Percentiles rank a stretch among this genome's conserved stretches.
Conservation (phyloP, 306 rosid species). For the Abrus precatorius region DNA sequence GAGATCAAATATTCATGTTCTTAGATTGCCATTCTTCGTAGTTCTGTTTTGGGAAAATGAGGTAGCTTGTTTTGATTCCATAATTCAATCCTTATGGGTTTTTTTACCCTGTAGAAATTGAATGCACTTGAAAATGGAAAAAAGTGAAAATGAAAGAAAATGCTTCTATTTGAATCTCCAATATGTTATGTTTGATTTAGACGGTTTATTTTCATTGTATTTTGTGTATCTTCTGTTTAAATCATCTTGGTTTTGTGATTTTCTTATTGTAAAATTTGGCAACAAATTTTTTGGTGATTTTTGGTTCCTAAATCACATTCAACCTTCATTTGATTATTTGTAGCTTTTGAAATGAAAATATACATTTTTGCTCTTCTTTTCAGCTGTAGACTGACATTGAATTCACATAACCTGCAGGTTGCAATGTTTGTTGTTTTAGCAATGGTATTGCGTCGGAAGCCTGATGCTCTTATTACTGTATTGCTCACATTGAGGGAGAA, state of each 20-base stretch:
- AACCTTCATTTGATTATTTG: conserved; percentile 33
- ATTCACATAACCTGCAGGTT: conserved; percentile 65
- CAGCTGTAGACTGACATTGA: conserved; percentile 38
- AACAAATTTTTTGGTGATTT: not conserved
- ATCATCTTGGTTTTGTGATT: conserved; percentile 19
- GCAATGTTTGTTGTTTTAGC: conserved; percentile 86
- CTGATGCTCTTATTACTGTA: conserved; percentile 70
- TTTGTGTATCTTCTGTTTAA: conserved; percentile 42
- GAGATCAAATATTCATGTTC: conserved; percentile 25
- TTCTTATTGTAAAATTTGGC: conserved; percentile 1
- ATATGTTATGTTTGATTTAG: conserved; percentile 28
- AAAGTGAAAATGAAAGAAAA: not conserved
- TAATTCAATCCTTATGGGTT: conserved; percentile 4
- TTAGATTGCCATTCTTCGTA: conserved; percentile 22
- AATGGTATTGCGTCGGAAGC: conserved; percentile 86
- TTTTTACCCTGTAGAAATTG: not conserved
- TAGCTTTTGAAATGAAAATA: conserved; percentile 38
- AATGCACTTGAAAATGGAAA: conserved; percentile 18
- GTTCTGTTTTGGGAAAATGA: conserved; percentile 22
- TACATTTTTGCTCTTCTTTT: conserved; percentile 5
- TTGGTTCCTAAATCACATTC: conserved; percentile 8
- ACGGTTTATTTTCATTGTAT: conserved; percentile 6
- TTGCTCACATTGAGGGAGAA: conserved; percentile 76
- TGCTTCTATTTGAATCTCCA: conserved; percentile 28
- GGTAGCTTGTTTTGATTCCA: conserved; percentile 28